A percentile compares a stretch with the other conserved stretches of the same genome.
phyloP scores from a whole-genome alignment of 1,284 basidiomycete species.

The Vanrija humicola region DNA sequence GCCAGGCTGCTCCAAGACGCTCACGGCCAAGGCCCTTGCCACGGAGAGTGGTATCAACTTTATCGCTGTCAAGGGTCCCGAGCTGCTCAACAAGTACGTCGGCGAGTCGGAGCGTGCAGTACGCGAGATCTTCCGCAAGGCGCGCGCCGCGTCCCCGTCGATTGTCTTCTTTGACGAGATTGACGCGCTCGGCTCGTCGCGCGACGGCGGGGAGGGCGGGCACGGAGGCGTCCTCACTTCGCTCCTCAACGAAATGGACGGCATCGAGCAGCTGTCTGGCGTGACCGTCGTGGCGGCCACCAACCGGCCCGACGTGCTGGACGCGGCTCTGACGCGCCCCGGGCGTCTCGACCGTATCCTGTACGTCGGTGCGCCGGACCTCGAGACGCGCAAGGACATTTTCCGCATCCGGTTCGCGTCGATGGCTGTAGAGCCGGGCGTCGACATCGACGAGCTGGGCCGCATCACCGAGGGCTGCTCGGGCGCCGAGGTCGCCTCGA shows the following conservation, averaged over 20 bases:
- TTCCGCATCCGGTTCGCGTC: constrained; percentile 67
- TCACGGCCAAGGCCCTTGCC: constrained; percentile 89
- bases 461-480: constrained; percentile 87
- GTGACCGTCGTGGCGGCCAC: constrained; percentile 96
- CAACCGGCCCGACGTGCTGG: constrained; percentile 89
- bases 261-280: constrained; percentile 85
- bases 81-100: constrained; percentile 95
- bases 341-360: constrained; percentile 92
- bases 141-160: constrained; percentile 85
- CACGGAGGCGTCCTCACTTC: constrained; percentile 86
- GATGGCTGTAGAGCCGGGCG: constrained; percentile 72
- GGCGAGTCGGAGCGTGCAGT: constrained; percentile 95
- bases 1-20: constrained; percentile 95
- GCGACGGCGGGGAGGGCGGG: constrained; percentile 59
- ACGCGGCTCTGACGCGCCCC: constrained; percentile 89
- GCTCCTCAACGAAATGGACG: constrained; percentile 97
- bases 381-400: constrained; percentile 74
- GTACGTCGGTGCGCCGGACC: constrained; percentile 89
- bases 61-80: constrained; percentile 95
- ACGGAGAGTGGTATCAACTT: constrained; percentile 95
- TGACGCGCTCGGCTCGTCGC: constrained; percentile 81
- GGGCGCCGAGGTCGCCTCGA: constrained; percentile 84
- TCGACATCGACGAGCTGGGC: constrained; percentile 70
- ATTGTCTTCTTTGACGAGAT: constrained; percentile 99
- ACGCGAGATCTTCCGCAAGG: constrained; percentile 92